These are phyloP conservation scores for Colletotrichum acutatum DNA, from an alignment of 2,329 filamentous ascomycete genomes.

Conservation along the genomic window DNA sequence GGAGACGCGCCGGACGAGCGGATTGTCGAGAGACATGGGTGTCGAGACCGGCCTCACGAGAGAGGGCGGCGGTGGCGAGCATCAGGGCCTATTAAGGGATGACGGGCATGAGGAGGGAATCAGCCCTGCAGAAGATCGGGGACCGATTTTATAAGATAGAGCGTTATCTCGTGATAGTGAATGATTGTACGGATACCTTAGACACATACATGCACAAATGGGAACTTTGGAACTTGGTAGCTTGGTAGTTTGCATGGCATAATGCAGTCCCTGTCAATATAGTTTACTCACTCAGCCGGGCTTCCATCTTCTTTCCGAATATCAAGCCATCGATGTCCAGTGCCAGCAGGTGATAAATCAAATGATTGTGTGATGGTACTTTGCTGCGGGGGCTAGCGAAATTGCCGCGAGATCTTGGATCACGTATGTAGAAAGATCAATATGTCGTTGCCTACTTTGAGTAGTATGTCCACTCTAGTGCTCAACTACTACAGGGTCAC, in stretches of 20 bases:
- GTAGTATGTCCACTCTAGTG: no score
- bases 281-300: no score
- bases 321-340: no score
- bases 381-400: no score
- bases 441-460: no score
- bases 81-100: slow-evolving; percentile 53
- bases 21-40: slow-evolving; percentile 39
- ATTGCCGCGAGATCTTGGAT: no score
- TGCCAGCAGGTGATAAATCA: no score
- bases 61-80: slow-evolving; percentile 53
- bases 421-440: no score
- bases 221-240: not conserved
- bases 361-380: no score
- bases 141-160: slow-evolving; percentile 34
- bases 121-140: slow-evolving; percentile 37
- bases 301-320: no score
- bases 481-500: no score
- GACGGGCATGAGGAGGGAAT: slow-evolving; percentile 47
- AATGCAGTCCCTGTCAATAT: not conserved
- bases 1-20: slow-evolving; percentile 61
- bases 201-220: not conserved
- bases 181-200: not conserved
- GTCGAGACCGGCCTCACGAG: slow-evolving; percentile 50
- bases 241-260: not conserved
- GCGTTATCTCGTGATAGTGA: not conserved